phyloP scores from a whole-genome alignment of 1,284 basidiomycete species.

The Prillingera fragicola region DNA sequence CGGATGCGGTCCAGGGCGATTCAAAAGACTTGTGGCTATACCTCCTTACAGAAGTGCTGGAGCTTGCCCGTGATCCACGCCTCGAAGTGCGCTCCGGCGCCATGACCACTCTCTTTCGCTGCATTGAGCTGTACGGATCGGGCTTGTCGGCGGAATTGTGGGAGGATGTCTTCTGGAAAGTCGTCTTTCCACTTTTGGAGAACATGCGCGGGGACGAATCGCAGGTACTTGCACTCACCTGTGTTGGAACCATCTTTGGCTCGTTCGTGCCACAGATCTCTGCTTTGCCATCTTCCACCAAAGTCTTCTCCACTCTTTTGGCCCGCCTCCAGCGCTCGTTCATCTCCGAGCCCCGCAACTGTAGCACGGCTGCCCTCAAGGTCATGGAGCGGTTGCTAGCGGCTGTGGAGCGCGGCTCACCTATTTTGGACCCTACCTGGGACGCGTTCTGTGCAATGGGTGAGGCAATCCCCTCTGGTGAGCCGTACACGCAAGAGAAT shows the following conservation, averaged over 20 bases:
- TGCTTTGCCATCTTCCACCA: constrained; percentile 61
- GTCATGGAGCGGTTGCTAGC: constrained; percentile 72
- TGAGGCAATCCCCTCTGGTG: constrained; percentile 47
- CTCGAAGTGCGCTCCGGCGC: constrained; percentile 87
- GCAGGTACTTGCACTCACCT: constrained; percentile 76
- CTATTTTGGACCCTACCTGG: constrained; percentile 58
- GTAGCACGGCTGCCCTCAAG: constrained; percentile 72
- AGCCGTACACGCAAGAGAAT: constrained; percentile 77
- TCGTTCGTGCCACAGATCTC: constrained; percentile 70
- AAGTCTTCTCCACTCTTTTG: constrained; percentile 69
- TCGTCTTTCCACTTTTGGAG: constrained; percentile 83
- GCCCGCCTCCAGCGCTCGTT: constrained; percentile 64
- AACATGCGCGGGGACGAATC: constrained; percentile 73
- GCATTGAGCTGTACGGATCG: constrained; percentile 85
- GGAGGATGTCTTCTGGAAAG: constrained; percentile 80
- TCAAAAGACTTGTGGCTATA: constrained; percentile 87
- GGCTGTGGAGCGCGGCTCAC: constrained; percentile 43
- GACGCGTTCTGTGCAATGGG: constrained; percentile 65
- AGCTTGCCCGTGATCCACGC: constrained; percentile 71
- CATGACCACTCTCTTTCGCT: constrained; percentile 90
- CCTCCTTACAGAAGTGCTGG: constrained; percentile 74
- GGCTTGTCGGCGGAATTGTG: constrained; percentile 73
- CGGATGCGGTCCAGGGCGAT: constrained; percentile 78
- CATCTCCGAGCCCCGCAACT: constrained; percentile 59
- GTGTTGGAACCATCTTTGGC: constrained; percentile 74